Conservation (phyloP, 2,329 filamentous ascomycete species). For the Aspergillus texensis region DNA sequence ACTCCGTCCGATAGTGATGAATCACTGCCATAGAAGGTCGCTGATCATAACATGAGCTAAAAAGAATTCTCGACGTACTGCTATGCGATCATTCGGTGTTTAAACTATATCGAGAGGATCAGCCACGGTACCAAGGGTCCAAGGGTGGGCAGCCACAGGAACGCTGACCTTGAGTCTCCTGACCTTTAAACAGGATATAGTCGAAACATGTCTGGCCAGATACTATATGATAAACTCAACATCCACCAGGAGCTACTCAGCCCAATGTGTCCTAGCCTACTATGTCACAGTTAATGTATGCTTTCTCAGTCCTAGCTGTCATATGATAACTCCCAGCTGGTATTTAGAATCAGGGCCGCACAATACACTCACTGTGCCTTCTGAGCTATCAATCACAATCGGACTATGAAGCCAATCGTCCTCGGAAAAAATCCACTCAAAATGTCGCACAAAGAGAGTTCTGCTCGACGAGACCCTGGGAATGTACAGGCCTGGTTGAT, state of each 20-base stretch:
- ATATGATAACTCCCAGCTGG: not conserved
- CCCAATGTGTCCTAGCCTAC: not conserved
- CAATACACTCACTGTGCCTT: not conserved
- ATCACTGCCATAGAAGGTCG: too few relatives aligned
- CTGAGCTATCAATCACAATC: too few relatives aligned
- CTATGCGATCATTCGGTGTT: not conserved
- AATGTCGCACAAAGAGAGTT: not conserved
- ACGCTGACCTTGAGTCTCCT: not conserved
- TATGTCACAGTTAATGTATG: not conserved
- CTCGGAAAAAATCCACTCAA: not conserved
- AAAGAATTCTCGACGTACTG: too few relatives aligned
- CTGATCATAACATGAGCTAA: too few relatives aligned
- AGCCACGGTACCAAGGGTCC: not conserved
- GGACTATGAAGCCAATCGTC: not conserved
- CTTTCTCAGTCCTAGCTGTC: not conserved
- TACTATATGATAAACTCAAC: not conserved
- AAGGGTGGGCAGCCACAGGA: not conserved
- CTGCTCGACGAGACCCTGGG: conserved; percentile 10
- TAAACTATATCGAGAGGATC: not conserved
- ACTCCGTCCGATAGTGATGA: not conserved
- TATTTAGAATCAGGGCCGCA: not conserved
- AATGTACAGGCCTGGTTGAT: conserved; percentile 37
- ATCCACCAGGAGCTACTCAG: not conserved
- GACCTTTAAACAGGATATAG: not conserved
- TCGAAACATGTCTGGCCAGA: too few relatives aligned